These are phyloP conservation scores for Diaporthe ilicicola DNA, from an alignment of 2,329 filamentous ascomycete species.

Conservation along the genomic window DNA sequence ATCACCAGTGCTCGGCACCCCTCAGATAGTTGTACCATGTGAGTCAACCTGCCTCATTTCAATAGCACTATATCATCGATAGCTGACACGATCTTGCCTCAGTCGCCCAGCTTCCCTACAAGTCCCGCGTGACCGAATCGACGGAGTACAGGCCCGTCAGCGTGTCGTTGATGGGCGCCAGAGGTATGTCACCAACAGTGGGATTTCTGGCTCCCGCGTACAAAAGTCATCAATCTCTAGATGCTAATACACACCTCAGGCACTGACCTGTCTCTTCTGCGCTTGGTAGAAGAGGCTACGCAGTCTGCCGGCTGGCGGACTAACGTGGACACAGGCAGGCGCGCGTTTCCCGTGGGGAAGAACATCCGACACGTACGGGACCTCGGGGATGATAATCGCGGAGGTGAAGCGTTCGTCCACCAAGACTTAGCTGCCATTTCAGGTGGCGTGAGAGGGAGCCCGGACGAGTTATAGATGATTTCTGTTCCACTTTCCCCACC, in stretches of 20 bases:
- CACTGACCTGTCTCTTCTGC: conserved; percentile 26
- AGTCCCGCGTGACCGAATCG: conserved; percentile 25
- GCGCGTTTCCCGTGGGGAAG: conserved; percentile 26
- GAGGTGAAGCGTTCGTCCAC: neutral
- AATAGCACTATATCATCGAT: too few relatives aligned
- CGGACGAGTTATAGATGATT: conserved; percentile 22
- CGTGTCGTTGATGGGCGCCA: conserved; percentile 27
- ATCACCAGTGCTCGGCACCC: conserved; percentile 26
- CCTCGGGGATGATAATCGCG: neutral
- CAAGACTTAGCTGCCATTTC: neutral
- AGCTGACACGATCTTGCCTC: neutral
- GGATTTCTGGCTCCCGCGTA: neutral
- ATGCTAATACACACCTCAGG: neutral
- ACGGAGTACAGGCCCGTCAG: conserved; percentile 28
- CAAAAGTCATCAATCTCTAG: neutral
- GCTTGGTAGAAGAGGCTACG: conserved; percentile 14
- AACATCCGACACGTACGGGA: conserved; percentile 27
- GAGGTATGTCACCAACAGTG: neutral
- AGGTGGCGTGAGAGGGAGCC: too few relatives aligned
- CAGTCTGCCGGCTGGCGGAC: conserved; percentile 26
- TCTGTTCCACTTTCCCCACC: too few relatives aligned
- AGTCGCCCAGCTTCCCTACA: conserved; percentile 31
- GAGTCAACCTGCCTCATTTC: neutral
- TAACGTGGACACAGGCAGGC: conserved; percentile 22
- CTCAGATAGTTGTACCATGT: conserved; percentile 29